These are phyloP conservation scores for Pseudonectria buxi DNA, from an alignment of 2,329 filamentous ascomycete species.

Conservation along the genomic window DNA sequence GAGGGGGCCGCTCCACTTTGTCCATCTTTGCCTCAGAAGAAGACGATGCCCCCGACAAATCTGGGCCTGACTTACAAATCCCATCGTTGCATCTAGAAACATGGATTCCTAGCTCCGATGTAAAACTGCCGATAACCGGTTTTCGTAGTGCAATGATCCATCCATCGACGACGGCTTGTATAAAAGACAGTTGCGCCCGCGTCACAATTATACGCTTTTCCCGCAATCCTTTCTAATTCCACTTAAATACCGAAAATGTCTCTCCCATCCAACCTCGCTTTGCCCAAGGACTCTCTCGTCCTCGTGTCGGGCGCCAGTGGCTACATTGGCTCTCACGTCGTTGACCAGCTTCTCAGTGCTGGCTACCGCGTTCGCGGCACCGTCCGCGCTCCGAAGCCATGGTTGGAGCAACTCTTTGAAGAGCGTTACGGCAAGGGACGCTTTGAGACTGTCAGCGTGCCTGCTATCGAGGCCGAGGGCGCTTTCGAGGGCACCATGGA, in stretches of 20 bases:
- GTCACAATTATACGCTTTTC: no score
- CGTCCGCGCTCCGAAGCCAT: slow-evolving; percentile 24
- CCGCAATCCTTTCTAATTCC: no score
- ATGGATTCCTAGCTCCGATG: no score
- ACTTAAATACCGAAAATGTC: slow-evolving; percentile 1
- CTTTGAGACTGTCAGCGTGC: slow-evolving; percentile 25
- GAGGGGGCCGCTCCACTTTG: no score
- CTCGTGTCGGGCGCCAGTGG: slow-evolving; percentile 36
- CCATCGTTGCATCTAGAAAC: no score
- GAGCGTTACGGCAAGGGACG: slow-evolving; percentile 22
- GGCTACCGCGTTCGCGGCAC: slow-evolving; percentile 38
- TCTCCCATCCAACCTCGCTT: background rate
- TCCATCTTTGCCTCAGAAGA: no score
- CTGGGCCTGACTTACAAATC: no score
- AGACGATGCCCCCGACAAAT: no score
- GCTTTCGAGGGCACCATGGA: slow-evolving; percentile 19
- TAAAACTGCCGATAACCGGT: no score
- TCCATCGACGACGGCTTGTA: no score
- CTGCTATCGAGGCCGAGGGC: slow-evolving; percentile 20
- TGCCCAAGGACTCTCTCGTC: slow-evolving; percentile 20
- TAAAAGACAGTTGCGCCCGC: no score
- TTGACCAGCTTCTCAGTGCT: slow-evolving; percentile 26
- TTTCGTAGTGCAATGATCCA: no score
- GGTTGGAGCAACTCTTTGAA: slow-evolving; percentile 20
- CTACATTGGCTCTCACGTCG: slow-evolving; percentile 33